Percentiles rank a stretch among this genome's conserved stretches.
Evolutionary conservation across 2,329 filamentous ascomycete species (phyloP).

Genomic region (Beauveria australis): DNA sequence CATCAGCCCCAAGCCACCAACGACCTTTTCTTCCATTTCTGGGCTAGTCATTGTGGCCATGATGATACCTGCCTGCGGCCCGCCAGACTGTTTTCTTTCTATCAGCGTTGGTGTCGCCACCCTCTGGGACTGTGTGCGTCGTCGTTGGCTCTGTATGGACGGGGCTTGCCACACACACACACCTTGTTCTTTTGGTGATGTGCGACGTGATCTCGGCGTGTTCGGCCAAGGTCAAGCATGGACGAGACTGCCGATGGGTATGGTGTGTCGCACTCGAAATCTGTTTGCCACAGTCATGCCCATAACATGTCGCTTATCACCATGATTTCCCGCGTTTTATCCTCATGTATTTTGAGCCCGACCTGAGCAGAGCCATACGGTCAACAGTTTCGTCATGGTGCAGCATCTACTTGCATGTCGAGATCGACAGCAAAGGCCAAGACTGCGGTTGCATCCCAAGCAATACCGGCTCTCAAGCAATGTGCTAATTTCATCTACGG

Average conservation of each 20-base stretch:
- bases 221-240: not conserved
- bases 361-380: no score
- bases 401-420: not conserved
- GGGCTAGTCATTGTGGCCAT: not conserved
- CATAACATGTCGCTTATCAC: no score
- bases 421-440: not conserved
- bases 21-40: not conserved
- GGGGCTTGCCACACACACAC: not conserved
- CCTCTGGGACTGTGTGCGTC: no score
- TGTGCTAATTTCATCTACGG: not conserved
- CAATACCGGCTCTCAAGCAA: not conserved
- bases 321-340: no score
- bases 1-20: slow-evolving; percentile 8
- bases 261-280: not conserved
- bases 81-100: not conserved
- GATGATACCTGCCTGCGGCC: not conserved
- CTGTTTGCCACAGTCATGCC: no score
- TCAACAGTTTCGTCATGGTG: not conserved
- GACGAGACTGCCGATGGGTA: not conserved
- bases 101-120: not conserved
- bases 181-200: not conserved
- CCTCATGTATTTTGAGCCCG: no score
- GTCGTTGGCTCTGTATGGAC: no score
- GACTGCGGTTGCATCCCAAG: not conserved
- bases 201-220: not conserved